Evolutionary conservation across 2,329 filamentous ascomycete genomes (phyloP), one percentile per base, ranked within the genome.

Genomic region (Lachnellula cervina): DNA sequence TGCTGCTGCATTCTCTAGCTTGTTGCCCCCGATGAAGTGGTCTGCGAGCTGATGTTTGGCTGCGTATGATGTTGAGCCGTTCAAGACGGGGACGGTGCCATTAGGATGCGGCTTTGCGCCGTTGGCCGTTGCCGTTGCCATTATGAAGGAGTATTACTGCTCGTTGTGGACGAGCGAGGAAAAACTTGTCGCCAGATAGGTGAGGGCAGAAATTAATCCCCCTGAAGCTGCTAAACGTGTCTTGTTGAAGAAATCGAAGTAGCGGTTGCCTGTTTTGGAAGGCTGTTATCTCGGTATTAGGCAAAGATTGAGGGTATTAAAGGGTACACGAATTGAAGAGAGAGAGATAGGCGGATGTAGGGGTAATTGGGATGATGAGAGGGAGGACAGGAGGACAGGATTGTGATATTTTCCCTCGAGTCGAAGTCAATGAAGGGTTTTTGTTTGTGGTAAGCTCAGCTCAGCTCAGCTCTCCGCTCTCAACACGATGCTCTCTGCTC

Each of bases 21-120:
- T 83, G 78, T 96, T 97, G 62, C 94, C 93, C 68, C 94, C 94
- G 73, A 97, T 96, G 76, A 97, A 99, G 79, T 99, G 94, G 74
- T 90, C 81, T 61, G 91, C 84, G 61, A 99, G 75, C 64, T 89
- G 86, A 78, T 90, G 84, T 76, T 88, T 90, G 66, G 90, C 86
- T 63, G 90, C 84, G 71, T 89, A 91, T 54, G 87, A 85, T 69
- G 80, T 73, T 63, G 78, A 78, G 74, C 81, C 80, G 66, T 85
- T 86, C 63, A 72, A 64, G 51, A 77, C 70, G 51, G 81, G 78
- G 51, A 81, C 78, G 49, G 76, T 75, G 49, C 65, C 66, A 52
- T 69, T 70, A 23, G 62, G 43, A 21, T 65, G 62, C 43, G 54
- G 37, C 50, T 65, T 64, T 64, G 71, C 66, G 64, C 70, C 71